Evolutionary conservation across 257 asterid genomes (phyloP).

Genomic region (Echium plantagineum): DNA sequence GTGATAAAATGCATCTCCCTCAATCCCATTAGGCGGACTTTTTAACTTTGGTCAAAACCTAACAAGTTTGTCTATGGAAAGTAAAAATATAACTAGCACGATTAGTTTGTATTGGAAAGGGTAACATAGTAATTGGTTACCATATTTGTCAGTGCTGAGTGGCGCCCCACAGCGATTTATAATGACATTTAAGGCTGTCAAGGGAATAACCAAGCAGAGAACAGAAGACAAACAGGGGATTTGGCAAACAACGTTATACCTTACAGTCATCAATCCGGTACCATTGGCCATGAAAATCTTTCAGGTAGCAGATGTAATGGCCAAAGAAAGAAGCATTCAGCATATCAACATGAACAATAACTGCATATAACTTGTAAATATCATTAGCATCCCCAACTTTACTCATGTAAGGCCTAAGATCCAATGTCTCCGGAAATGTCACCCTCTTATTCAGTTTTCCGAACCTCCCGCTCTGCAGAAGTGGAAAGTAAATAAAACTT

Average conservation of each 20-base stretch:
- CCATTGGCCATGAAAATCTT: constrained; percentile 81
- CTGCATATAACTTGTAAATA: constrained; percentile 84
- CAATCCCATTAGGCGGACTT: no score
- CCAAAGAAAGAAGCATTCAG: constrained; percentile 95
- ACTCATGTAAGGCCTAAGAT: constrained; percentile 75
- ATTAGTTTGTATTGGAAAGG: no score
- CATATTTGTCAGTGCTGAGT: no score
- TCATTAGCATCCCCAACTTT: constrained; percentile 51
- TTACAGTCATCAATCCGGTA: constrained; percentile 83
- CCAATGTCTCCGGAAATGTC: constrained; percentile 71
- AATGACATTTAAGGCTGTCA: background rate
- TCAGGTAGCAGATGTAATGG: constrained; percentile 86
- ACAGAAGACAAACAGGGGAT: background rate
- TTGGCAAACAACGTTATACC: constrained; percentile 30
- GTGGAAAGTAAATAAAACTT: background rate
- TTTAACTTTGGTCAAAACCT: no score
- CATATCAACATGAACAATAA: constrained; percentile 95
- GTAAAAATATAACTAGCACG: no score
- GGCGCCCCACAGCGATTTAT: no score
- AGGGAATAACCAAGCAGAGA: background rate
- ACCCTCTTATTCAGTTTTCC: constrained; percentile 96
- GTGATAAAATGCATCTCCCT: no score
- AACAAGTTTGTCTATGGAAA: no score
- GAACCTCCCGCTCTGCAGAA: constrained; percentile 85
- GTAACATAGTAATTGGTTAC: no score